These are phyloP conservation scores for Dendrobium catenatum DNA, from an alignment of 106 monocot genomes.

Conservation along the genomic window DNA sequence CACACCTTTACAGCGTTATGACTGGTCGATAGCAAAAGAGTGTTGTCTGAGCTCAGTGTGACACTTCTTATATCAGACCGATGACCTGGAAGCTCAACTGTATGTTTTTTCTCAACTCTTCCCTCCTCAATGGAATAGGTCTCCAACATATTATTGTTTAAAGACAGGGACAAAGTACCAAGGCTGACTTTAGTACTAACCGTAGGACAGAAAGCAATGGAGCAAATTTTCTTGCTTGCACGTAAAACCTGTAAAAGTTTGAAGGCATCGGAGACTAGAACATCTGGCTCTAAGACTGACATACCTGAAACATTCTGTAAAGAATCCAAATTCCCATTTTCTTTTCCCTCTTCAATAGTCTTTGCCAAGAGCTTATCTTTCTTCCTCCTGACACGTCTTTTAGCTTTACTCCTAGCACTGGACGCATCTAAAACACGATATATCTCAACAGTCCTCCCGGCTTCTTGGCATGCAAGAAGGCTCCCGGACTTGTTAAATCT, in stretches of 20 bases:
- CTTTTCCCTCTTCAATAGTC: conserved; percentile 18
- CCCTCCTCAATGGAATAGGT: conserved; percentile 47
- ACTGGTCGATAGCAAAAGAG: conserved; percentile 82
- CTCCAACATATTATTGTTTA: conserved; percentile 88
- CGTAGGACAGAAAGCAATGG: conserved; percentile 72
- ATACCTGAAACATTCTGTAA: conserved; percentile 3
- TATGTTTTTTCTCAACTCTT: conserved; percentile 44
- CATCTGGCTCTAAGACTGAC: conserved; percentile 11
- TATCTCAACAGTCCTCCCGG: conserved; percentile 80
- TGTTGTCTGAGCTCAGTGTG: conserved; percentile 64
- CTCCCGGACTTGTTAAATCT: conserved; percentile 63
- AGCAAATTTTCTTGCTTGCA: conserved; percentile 74
- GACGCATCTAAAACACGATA: conserved; percentile 62
- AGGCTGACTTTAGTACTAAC: conserved; percentile 38
- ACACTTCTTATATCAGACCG: conserved; percentile 91
- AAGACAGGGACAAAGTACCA: conserved; percentile 67
- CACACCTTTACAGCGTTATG: conserved; percentile 95
- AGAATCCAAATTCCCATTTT: conserved; percentile 21
- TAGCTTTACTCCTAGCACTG: conserved; percentile 68
- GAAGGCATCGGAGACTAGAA: conserved; percentile 75
- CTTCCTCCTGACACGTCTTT: conserved; percentile 67
- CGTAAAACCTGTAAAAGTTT: conserved; percentile 54
- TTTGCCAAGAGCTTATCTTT: conserved; percentile 70
- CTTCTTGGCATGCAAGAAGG: conserved; percentile 81
- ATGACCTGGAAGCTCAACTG: conserved; percentile 87